phyloP scores from a whole-genome alignment of 1,284 basidiomycete species.

The Puccinia sorghi region DNA sequence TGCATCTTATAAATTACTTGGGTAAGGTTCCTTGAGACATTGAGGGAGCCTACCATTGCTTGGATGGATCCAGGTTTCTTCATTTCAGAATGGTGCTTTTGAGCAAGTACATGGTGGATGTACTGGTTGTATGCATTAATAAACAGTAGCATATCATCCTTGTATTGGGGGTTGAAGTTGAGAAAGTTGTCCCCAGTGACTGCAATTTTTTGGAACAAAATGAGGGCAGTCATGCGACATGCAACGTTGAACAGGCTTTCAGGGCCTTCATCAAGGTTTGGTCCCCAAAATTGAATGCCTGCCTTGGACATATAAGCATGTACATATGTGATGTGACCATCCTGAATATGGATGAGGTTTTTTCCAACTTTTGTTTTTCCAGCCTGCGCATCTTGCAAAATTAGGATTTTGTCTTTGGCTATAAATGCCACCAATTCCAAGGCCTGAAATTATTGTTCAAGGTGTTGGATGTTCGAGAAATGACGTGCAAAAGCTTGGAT shows the following conservation, averaged over 20 bases:
- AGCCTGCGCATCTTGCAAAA: neutral
- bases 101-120: conserved; percentile 15
- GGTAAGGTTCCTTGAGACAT: conserved; percentile 6
- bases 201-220: conserved; percentile 17
- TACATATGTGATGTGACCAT: conserved; percentile 13
- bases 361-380: conserved; percentile 22
- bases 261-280: conserved; percentile 18
- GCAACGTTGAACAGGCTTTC: conserved; percentile 37
- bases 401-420: too few relatives aligned
- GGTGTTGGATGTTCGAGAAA: too few relatives aligned
- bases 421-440: too few relatives aligned
- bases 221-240: conserved; percentile 12
- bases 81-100: neutral
- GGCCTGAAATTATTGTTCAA: too few relatives aligned
- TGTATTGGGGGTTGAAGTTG: conserved; percentile 5
- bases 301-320: conserved; percentile 26
- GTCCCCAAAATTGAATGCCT: conserved; percentile 31
- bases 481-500: too few relatives aligned
- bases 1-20: conserved; percentile 14
- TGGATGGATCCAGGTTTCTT: conserved; percentile 21
- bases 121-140: conserved; percentile 39
- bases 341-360: conserved; percentile 1
- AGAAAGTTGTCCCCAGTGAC: conserved; percentile 14
- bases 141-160: neutral
- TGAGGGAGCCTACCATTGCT: neutral